Conservation (phyloP, 306 rosid genomes). For the Fragaria ananassa region DNA sequence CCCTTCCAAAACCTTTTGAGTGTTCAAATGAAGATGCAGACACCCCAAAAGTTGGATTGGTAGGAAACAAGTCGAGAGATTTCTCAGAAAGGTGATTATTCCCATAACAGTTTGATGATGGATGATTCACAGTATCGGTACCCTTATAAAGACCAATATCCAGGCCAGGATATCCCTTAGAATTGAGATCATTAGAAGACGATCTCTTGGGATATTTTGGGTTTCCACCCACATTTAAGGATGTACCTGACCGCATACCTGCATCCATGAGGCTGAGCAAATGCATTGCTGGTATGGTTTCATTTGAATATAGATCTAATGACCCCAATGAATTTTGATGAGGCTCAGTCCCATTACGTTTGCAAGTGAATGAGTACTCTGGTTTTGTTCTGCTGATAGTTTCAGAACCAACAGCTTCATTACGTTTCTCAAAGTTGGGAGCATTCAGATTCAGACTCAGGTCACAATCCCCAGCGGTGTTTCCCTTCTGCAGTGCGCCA, state of each 20-base stretch:
- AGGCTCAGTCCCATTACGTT: conserved; percentile 49
- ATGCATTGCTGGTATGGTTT: conserved; percentile 97
- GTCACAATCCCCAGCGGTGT: conserved; percentile 45
- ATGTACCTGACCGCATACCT: conserved; percentile 63
- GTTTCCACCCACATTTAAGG: conserved; percentile 48
- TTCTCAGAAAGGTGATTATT: conserved; percentile 48
- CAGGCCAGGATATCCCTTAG: conserved; percentile 39
- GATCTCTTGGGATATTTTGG: conserved; percentile 54
- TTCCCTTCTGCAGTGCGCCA: conserved; percentile 46
- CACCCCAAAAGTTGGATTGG: conserved; percentile 41
- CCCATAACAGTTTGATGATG: conserved; percentile 40
- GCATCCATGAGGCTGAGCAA: conserved; percentile 98
- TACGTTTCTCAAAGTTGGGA: conserved; percentile 48
- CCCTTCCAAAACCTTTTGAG: conserved; percentile 34
- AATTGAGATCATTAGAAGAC: conserved; percentile 45
- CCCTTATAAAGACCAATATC: conserved; percentile 54
- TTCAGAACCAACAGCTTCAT: conserved; percentile 45
- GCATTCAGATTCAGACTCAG: conserved; percentile 48
- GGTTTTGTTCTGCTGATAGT: conserved; percentile 49
- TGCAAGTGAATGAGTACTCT: conserved; percentile 53
- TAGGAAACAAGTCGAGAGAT: conserved; percentile 51
- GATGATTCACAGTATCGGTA: conserved; percentile 38
- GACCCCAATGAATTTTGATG: conserved; percentile 56
- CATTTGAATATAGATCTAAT: conserved; percentile 76
- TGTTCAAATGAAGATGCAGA: conserved; percentile 52